Evolutionary conservation across 2,329 filamentous ascomycete genomes (phyloP).

Genomic region (Xylariales sp.): DNA sequence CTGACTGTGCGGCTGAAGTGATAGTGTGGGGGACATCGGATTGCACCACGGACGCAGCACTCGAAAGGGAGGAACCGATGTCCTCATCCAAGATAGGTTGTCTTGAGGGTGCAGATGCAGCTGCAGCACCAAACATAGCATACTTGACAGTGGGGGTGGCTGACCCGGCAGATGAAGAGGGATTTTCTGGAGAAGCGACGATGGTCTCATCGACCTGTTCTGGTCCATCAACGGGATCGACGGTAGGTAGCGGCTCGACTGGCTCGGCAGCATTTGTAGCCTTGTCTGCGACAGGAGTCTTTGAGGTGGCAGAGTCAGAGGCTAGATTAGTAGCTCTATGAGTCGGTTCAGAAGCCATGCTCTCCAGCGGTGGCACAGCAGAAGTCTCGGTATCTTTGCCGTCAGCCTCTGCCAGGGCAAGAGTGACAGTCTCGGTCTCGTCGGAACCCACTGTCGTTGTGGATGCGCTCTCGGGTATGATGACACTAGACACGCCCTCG

Average conservation of each 20-base stretch:
- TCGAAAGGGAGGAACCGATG: constrained; percentile 33
- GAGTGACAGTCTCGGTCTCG: constrained; percentile 25
- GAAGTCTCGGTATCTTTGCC: constrained; percentile 18
- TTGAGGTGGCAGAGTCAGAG: background rate
- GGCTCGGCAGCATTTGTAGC: constrained; percentile 23
- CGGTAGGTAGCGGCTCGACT: constrained; percentile 17
- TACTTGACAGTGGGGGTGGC: constrained; percentile 34
- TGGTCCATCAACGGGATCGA: constrained; percentile 18
- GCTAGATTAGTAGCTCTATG: constrained; percentile 11
- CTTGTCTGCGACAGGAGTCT: background rate
- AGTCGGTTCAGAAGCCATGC: constrained; percentile 17
- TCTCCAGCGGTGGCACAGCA: constrained; percentile 18
- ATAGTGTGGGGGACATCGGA: constrained; percentile 32
- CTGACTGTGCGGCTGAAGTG: constrained; percentile 44
- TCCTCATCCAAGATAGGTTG: constrained; percentile 48
- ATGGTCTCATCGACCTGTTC: constrained; percentile 31
- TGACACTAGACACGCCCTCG: constrained; percentile 26
- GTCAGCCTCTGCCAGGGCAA: constrained; percentile 16
- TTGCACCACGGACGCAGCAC: constrained; percentile 27
- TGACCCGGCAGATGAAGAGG: constrained; percentile 17
- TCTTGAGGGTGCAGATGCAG: constrained; percentile 43
- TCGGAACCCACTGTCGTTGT: constrained; percentile 17
- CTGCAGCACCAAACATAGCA: constrained; percentile 46
- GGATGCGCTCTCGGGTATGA: constrained; percentile 15
- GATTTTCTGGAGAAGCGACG: constrained; percentile 22